Evolutionary conservation across 2,329 filamentous ascomycete species (phyloP).

Genomic region (Neonectria magnoliae): DNA sequence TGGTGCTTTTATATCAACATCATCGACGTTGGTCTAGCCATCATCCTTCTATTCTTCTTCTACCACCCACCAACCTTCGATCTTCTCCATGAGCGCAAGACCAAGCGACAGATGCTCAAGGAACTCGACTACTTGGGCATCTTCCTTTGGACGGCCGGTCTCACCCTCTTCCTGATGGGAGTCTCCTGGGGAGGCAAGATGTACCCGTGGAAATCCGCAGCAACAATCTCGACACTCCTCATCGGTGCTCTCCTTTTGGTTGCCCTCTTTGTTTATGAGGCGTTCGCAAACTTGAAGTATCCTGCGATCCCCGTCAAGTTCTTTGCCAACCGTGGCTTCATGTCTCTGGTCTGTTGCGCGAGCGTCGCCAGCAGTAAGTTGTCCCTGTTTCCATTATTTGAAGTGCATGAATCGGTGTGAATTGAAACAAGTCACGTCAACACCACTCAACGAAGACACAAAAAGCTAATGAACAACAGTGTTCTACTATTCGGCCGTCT

Average conservation of each 20-base stretch:
- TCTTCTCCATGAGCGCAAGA: conserved; percentile 51
- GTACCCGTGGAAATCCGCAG: conserved; percentile 55
- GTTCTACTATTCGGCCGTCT: conserved; percentile 40
- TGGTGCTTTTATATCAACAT: conserved; percentile 56
- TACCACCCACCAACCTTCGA: conserved; percentile 55
- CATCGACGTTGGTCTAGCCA: conserved; percentile 47
- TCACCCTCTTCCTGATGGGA: conserved; percentile 57
- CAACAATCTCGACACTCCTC: conserved; percentile 51
- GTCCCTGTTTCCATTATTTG: conserved; percentile 24
- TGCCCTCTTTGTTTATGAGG: conserved; percentile 50
- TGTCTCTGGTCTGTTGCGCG: conserved; percentile 48
- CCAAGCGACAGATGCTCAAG: conserved; percentile 47
- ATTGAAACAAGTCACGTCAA: too few species aligned
- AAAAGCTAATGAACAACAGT: background rate
- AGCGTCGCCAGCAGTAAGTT: conserved; percentile 47
- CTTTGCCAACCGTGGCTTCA: conserved; percentile 50
- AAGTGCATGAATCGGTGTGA: background rate
- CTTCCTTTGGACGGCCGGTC: conserved; percentile 56
- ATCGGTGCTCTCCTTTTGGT: conserved; percentile 48
- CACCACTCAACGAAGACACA: too few species aligned
- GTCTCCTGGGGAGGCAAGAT: conserved; percentile 56
- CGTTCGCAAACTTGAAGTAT: conserved; percentile 48
- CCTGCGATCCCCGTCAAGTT: conserved; percentile 50
- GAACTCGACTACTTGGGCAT: conserved; percentile 57
- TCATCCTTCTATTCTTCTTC: conserved; percentile 49